phyloP scores from a whole-genome alignment of 345 rosid genomes.

The Microthlaspi erraticum region DNA sequence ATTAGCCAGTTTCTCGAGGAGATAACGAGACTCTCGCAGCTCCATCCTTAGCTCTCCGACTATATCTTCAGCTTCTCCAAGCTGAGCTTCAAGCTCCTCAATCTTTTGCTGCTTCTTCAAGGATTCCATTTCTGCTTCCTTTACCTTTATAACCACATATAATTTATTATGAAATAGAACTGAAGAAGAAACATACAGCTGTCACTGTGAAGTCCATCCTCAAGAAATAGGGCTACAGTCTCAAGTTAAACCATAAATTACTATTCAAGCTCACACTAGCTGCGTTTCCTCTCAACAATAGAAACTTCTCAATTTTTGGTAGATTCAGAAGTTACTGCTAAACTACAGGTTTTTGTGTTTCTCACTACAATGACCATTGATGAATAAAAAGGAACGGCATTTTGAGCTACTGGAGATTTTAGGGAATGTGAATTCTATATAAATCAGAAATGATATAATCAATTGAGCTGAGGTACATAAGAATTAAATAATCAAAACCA shows the following conservation, averaged over 20 bases:
- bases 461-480: conserved; percentile 6
- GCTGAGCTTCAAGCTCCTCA: conserved; percentile 88
- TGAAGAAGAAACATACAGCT: conserved; percentile 7
- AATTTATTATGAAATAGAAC: background rate
- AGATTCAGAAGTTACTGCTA: background rate
- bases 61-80: conserved; percentile 87
- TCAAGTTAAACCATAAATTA: conserved; percentile 13
- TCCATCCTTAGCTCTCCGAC: conserved; percentile 85
- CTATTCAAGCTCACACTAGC: too few species aligned
- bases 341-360: background rate
- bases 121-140: conserved; percentile 64
- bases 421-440: background rate
- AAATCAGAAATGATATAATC: background rate
- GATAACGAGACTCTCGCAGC: conserved; percentile 66
- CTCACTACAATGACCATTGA: conserved; percentile 4
- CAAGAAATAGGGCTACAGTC: conserved; percentile 9
- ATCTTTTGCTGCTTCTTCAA: conserved; percentile 64
- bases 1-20: conserved; percentile 53
- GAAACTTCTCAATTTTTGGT: background rate
- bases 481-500: background rate
- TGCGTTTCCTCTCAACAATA: background rate
- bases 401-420: background rate
- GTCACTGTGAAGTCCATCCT: background rate
- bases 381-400: background rate
- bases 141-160: conserved; percentile 58